phyloP scores from a whole-genome alignment of 305 asterid genomes.

The Striga hermonthica region DNA sequence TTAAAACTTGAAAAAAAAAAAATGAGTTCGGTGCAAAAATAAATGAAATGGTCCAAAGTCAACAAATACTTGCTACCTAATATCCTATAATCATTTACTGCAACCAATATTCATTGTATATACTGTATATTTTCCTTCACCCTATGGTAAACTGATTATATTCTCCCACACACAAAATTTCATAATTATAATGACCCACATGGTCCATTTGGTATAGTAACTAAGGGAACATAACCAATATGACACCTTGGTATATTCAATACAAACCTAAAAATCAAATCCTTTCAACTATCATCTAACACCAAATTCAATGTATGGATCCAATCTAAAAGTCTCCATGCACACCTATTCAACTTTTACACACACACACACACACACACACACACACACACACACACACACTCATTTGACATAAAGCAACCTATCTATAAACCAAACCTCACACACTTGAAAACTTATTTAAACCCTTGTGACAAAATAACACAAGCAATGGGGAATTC shows the following conservation, averaged over 20 bases:
- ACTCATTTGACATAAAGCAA: constrained; percentile 8
- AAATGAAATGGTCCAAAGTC: background rate
- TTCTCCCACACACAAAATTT: background rate
- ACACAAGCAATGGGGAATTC: constrained; percentile 48
- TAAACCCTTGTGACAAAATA: background rate
- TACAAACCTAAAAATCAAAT: constrained; percentile 8
- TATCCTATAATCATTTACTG: background rate
- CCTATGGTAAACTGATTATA: background rate
- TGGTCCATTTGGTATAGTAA: constrained; percentile 14
- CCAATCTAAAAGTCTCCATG: constrained; percentile 19
- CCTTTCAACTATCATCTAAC: constrained; percentile 23
- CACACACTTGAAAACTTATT: background rate
- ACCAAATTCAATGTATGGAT: constrained; percentile 21
- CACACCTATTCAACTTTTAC: constrained; percentile 24
- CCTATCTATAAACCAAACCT: background rate
- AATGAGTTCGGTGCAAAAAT: background rate
- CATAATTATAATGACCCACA: constrained; percentile 15
- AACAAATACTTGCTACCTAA: background rate
- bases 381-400: background rate
- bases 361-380: constrained; percentile 9
- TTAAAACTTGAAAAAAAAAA: no score
- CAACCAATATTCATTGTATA: constrained; percentile 2
- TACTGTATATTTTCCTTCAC: background rate
- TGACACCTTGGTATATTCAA: constrained; percentile 20
- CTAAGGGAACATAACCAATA: constrained; percentile 21